phyloP scores from a whole-genome alignment of 2,329 filamentous ascomycete species.

The Rasamsonia emersonii region DNA sequence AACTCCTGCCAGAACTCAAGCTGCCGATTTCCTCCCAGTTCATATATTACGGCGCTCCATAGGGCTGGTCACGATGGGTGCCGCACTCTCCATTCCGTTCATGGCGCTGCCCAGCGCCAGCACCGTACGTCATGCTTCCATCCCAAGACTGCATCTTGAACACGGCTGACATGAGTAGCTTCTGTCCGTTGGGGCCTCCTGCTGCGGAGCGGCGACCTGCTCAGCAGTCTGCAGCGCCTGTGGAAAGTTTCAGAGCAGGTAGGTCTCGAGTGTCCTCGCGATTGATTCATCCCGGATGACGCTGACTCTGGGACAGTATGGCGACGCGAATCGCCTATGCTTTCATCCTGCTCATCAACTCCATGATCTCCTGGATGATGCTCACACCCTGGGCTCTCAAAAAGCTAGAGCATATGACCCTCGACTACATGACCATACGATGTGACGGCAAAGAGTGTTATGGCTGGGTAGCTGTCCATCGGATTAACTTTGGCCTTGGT shows the following conservation, averaged over 20 bases:
- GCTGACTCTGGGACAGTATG: slow-evolving; percentile 53
- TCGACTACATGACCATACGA: slow-evolving; percentile 93
- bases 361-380: slow-evolving; percentile 97
- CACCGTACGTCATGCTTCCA: slow-evolving; percentile 56
- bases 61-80: slow-evolving; percentile 61
- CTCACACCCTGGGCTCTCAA: slow-evolving; percentile 97
- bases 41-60: slow-evolving; percentile 1
- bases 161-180: slow-evolving; percentile 43
- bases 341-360: slow-evolving; percentile 90
- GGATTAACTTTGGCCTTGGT: slow-evolving; percentile 95
- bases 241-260: slow-evolving; percentile 96
- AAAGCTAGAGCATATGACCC: slow-evolving; percentile 81
- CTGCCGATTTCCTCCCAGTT: slow-evolving; percentile 2
- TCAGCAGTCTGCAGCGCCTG: slow-evolving; percentile 93
- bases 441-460: slow-evolving; percentile 87
- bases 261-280: slow-evolving; percentile 15
- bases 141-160: slow-evolving; percentile 1
- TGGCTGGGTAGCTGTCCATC: slow-evolving; percentile 91
- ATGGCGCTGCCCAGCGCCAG: slow-evolving; percentile 78
- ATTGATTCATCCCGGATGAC: slow-evolving; percentile 2
- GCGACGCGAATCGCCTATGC: slow-evolving; percentile 95
- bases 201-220: slow-evolving; percentile 93
- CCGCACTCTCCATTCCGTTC: slow-evolving; percentile 79
- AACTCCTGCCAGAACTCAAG: no score
- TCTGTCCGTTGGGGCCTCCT: slow-evolving; percentile 72